A percentile compares a stretch with the other conserved stretches of the same genome.
phyloP scores from a whole-genome alignment of 768 basidiomycete genomes.

The Epithele typhae region DNA sequence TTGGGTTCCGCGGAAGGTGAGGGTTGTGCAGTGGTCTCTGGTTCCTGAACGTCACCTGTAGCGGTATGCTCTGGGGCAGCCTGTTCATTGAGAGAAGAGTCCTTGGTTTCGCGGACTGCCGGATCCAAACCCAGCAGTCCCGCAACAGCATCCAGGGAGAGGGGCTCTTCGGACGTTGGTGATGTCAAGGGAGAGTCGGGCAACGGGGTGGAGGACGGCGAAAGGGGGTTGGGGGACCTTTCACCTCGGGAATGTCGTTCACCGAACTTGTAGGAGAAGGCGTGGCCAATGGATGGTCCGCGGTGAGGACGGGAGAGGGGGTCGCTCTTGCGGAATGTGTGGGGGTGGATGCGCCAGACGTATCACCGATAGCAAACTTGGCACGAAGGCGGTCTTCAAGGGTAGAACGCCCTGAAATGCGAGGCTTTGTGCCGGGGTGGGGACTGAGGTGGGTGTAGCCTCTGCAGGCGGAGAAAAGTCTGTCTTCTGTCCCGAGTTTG shows the following conservation, averaged over 20 bases:
- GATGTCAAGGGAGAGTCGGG: constrained; percentile 25
- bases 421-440: constrained; percentile 15
- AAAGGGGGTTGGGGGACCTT: constrained; percentile 17
- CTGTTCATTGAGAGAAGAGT: no score
- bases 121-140: no score
- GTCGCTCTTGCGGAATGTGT: constrained; percentile 37
- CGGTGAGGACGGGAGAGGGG: constrained; percentile 30
- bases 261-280: not conserved
- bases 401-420: constrained; percentile 40
- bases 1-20: no score
- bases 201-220: constrained; percentile 32
- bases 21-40: no score
- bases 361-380: constrained; percentile 55
- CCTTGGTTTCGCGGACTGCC: no score
- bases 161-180: no score
- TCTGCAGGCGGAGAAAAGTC: no score
- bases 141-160: no score
- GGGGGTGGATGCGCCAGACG: constrained; percentile 41
- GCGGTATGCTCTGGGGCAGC: no score
- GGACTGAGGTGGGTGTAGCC: constrained; percentile 11
- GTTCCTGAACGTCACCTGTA: no score
- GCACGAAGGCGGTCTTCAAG: constrained; percentile 78
- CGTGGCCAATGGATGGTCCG: constrained; percentile 26
- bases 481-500: no score
- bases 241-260: constrained; percentile 8